Evolutionary conservation across 495 filamentous ascomycete species (phyloP).

Genomic region (Daldinia grandis): DNA sequence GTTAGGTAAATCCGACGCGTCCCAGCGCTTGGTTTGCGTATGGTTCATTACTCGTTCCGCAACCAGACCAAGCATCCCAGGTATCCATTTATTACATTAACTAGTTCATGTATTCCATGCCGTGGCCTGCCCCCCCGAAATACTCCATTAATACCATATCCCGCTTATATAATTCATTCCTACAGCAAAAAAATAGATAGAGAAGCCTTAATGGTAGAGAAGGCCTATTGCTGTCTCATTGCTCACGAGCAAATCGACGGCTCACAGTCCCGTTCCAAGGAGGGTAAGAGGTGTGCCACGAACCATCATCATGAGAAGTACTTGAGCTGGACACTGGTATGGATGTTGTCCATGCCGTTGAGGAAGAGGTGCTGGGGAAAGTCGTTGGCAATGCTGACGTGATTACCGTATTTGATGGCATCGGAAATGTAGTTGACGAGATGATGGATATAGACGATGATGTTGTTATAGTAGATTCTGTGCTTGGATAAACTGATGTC

Average conservation of each 20-base stretch:
- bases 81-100: conserved; percentile 41
- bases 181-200: neutral
- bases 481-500: conserved; percentile 16
- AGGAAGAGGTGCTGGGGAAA: conserved; percentile 15
- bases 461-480: conserved; percentile 10
- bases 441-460: conserved; percentile 19
- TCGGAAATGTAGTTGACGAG: conserved; percentile 12
- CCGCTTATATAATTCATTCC: neutral
- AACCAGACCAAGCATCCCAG: neutral
- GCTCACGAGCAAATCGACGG: conserved; percentile 29
- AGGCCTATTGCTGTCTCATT: neutral
- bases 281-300: conserved; percentile 53
- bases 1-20: conserved; percentile 27
- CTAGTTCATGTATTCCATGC: conserved; percentile 16
- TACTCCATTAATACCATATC: neutral
- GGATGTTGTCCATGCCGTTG: conserved; percentile 25
- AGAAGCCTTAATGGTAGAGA: neutral
- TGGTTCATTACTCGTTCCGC: conserved; percentile 16
- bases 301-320: conserved; percentile 45
- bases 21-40: conserved; percentile 45
- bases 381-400: conserved; percentile 19
- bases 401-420: conserved; percentile 4
- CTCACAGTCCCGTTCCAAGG: conserved; percentile 50
- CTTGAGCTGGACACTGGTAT: conserved; percentile 28
- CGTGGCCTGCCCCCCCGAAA: neutral